Evolutionary conservation across 768 basidiomycete species (phyloP).

Genomic region (Rhodocollybia butyracea): DNA sequence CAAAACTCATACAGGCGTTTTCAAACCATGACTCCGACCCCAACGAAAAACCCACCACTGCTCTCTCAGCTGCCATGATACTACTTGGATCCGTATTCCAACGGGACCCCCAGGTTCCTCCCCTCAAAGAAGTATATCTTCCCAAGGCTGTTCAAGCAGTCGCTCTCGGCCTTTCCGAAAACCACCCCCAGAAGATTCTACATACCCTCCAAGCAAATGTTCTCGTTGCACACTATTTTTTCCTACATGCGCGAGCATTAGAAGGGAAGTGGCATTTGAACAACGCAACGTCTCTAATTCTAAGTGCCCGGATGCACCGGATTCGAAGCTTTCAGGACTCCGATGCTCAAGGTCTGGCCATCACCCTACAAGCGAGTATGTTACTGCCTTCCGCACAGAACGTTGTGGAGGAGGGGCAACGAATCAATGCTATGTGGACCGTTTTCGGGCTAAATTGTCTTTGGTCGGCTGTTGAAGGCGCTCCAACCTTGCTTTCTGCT

Average conservation of each 20-base stretch:
- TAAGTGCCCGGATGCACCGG: slow-evolving; percentile 22
- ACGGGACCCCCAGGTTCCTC: neutral
- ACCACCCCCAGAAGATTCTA: slow-evolving; percentile 25
- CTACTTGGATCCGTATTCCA: slow-evolving; percentile 20
- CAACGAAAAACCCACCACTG: slow-evolving; percentile 24
- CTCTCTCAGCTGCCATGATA: slow-evolving; percentile 18
- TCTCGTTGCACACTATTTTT: slow-evolving; percentile 40
- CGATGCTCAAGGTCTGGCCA: neutral
- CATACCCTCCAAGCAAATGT: slow-evolving; percentile 33
- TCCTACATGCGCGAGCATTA: slow-evolving; percentile 31
- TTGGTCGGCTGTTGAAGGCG: slow-evolving; percentile 29
- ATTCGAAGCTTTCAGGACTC: slow-evolving; percentile 5
- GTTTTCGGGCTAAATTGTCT: slow-evolving; percentile 34
- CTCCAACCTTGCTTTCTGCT: slow-evolving; percentile 29
- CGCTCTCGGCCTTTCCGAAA: slow-evolving; percentile 22
- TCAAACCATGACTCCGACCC: slow-evolving; percentile 24
- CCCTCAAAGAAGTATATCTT: slow-evolving; percentile 15
- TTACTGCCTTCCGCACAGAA: slow-evolving; percentile 28
- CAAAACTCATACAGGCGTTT: slow-evolving; percentile 37
- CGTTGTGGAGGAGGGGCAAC: slow-evolving; percentile 35
- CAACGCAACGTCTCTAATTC: slow-evolving; percentile 28
- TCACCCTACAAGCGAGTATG: neutral
- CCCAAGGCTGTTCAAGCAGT: slow-evolving; percentile 25
- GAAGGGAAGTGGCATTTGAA: slow-evolving; percentile 38
- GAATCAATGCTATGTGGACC: slow-evolving; percentile 39